Evolutionary conservation across 305 asterid species (phyloP).

Genomic region (Fraxinus ornus): DNA sequence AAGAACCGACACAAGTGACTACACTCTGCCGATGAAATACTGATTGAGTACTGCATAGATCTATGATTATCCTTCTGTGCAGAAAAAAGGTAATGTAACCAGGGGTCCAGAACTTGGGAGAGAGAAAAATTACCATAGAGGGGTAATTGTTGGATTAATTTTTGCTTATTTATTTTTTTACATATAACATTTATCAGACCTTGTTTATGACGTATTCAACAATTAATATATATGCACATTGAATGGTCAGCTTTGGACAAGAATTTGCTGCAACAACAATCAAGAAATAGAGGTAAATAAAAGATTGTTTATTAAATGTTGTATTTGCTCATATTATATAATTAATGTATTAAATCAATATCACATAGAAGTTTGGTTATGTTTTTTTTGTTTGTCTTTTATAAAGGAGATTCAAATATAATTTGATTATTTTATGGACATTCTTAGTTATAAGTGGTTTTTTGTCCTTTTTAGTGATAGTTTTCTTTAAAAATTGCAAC

Average conservation of each 20-base stretch:
- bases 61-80: slow-evolving; percentile 27
- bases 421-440: slow-evolving; percentile 30
- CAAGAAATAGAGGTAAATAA: slow-evolving; percentile 22
- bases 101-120: slow-evolving; percentile 5
- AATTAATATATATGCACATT: background rate
- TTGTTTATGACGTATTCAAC: background rate
- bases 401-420: slow-evolving; percentile 22
- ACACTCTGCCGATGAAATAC: slow-evolving; percentile 24
- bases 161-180: background rate
- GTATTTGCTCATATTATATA: background rate
- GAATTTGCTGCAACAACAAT: background rate
- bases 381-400: slow-evolving; percentile 24
- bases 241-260: slow-evolving; percentile 4
- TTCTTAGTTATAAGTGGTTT: background rate
- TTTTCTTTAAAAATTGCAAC: slow-evolving; percentile 20
- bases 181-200: background rate
- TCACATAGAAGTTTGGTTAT: slow-evolving; percentile 24
- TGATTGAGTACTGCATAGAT: slow-evolving; percentile 21
- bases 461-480: background rate
- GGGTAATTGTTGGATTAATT: background rate
- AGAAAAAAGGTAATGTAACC: background rate
- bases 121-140: background rate
- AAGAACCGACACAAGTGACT: slow-evolving; percentile 27
- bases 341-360: background rate
- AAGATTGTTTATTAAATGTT: background rate